These are phyloP conservation scores for Nymphaea thermarum DNA, from an alignment of 164 flowering plant genomes.

Conservation along the genomic window DNA sequence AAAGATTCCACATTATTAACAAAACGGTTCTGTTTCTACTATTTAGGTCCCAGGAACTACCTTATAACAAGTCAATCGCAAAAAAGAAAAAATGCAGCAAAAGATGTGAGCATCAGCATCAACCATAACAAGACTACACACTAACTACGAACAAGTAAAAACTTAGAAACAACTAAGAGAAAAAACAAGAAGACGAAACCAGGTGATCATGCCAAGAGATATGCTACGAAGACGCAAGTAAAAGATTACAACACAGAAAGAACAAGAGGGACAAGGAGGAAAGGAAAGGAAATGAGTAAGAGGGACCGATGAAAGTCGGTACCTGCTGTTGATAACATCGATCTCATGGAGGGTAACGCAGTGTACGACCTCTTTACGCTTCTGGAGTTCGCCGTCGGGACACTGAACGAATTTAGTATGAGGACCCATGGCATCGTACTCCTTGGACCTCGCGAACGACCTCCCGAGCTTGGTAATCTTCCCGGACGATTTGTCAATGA, in stretches of 20 bases:
- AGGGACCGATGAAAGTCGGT: background rate
- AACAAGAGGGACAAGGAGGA: background rate
- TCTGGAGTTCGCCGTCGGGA: constrained; percentile 99
- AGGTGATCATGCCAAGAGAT: background rate
- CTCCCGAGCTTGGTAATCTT: constrained; percentile 89
- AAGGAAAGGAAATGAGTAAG: background rate
- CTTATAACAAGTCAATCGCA: background rate
- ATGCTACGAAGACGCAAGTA: background rate
- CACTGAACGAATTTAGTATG: constrained; percentile 92
- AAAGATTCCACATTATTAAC: too few species aligned
- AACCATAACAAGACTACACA: background rate
- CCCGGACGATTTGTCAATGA: constrained; percentile 82
- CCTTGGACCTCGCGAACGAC: constrained; percentile 78
- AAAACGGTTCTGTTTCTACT: background rate
- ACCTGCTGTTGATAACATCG: constrained; percentile 99
- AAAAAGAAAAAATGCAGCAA: background rate
- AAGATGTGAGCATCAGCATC: background rate
- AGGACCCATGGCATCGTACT: constrained; percentile 87
- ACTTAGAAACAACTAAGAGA: background rate
- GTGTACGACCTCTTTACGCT: constrained; percentile 95
- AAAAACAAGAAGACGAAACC: background rate
- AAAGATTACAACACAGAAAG: background rate
- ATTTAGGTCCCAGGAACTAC: background rate
- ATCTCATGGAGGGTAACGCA: constrained; percentile 93
- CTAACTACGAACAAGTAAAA: background rate